These are phyloP conservation scores for Eragrostis nindensis DNA, from an alignment of 176 grass and related monocot species.

Conservation along the genomic window DNA sequence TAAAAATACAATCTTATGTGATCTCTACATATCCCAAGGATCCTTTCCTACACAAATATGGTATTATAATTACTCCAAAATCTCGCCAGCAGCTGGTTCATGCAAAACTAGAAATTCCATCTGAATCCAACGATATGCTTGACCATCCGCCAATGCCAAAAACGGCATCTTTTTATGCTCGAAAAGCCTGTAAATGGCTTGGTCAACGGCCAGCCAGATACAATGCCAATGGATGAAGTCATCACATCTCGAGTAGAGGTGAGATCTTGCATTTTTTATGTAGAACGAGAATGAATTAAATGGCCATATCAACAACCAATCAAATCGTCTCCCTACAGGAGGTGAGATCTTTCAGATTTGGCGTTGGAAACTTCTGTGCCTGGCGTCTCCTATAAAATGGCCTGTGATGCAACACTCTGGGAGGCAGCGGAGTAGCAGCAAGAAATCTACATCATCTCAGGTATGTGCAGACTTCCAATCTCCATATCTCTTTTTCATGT, in stretches of 20 bases:
- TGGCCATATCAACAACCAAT: neutral
- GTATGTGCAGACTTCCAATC: neutral
- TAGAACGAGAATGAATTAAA: neutral
- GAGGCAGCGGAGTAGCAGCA: neutral
- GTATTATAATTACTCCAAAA: neutral
- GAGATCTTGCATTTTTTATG: neutral
- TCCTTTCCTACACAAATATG: neutral
- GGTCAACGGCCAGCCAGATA: neutral
- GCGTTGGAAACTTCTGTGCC: neutral
- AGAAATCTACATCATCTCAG: neutral
- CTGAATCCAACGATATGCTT: neutral
- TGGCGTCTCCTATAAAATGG: conserved; percentile 4
- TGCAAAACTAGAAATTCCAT: neutral
- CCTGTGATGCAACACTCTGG: neutral
- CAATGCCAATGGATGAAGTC: neutral
- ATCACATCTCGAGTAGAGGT: neutral
- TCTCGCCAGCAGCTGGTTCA: neutral
- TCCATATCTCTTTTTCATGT: neutral
- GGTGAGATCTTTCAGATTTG: conserved; percentile 8
- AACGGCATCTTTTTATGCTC: neutral
- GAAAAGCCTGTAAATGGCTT: neutral
- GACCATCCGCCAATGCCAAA: neutral
- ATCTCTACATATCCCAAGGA: neutral
- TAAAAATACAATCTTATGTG: neutral
- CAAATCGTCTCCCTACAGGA: neutral